phyloP scores from a whole-genome alignment of 805 yeast species.

The Wickerhamomyces hampshirensis region DNA sequence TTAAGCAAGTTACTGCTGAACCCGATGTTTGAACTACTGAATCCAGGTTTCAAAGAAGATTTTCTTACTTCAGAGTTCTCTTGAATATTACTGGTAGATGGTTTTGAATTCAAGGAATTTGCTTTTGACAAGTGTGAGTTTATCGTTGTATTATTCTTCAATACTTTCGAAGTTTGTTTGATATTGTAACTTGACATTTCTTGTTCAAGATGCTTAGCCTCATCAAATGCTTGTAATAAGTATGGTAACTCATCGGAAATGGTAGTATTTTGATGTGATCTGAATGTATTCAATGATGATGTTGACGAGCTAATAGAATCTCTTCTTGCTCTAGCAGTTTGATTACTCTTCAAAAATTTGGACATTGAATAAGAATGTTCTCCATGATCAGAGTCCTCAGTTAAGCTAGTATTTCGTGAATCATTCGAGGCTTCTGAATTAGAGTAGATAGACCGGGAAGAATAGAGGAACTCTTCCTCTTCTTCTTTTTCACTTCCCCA shows the following conservation, averaged over 20 bases:
- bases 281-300: conserved; percentile 31
- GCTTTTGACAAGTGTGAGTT: not conserved
- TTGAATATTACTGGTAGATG: conserved; percentile 5
- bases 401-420: not conserved
- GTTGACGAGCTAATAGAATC: conserved; percentile 22
- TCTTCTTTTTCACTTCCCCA: conserved; percentile 18
- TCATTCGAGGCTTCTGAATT: not conserved
- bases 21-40: conserved; percentile 17
- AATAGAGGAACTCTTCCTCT: conserved; percentile 3
- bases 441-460: not conserved
- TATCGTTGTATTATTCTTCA: conserved; percentile 1
- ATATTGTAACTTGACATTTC: conserved; percentile 31
- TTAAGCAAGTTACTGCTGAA: conserved; percentile 20
- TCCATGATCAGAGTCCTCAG: not conserved
- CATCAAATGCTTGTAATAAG: conserved; percentile 60
- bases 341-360: conserved; percentile 7
- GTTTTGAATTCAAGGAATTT: conserved; percentile 1
- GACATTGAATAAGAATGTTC: conserved; percentile 10
- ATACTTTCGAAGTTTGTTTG: conserved; percentile 1
- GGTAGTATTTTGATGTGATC: conserved; percentile 43
- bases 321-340: conserved; percentile 12
- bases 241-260: conserved; percentile 62
- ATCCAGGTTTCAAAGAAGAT: conserved; percentile 14
- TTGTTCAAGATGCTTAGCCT: conserved; percentile 53
- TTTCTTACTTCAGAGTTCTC: conserved; percentile 8